Percentiles rank a stretch among this genome's conserved stretches.
Evolutionary conservation across 257 asterid genomes (phyloP).

Genomic region (Salvia hispanica): DNA sequence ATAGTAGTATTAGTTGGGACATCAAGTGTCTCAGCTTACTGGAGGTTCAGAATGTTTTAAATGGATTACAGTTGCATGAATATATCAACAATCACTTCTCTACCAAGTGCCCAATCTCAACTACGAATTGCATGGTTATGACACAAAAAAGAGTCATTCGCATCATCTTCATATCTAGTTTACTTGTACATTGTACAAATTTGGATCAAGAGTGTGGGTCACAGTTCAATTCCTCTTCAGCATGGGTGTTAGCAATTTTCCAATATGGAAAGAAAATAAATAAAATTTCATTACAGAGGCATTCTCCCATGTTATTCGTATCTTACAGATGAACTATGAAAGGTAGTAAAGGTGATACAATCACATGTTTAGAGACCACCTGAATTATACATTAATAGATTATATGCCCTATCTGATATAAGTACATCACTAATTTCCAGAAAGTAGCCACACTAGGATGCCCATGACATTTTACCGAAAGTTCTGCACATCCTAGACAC

Average conservation of each 20-base stretch:
- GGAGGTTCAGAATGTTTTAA: not conserved
- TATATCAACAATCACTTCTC: not conserved
- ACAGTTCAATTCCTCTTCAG: too few relatives aligned
- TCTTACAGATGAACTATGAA: too few relatives aligned
- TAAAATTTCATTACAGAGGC: too few relatives aligned
- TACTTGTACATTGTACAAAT: not conserved
- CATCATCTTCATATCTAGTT: conserved; percentile 9
- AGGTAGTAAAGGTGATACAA: too few relatives aligned
- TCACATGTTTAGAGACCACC: too few relatives aligned
- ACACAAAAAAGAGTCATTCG: not conserved
- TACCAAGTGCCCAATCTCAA: not conserved
- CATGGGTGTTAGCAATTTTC: not conserved
- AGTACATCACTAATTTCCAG: conserved; percentile 12
- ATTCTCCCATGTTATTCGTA: too few relatives aligned
- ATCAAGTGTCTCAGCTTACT: not conserved
- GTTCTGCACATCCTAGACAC: not conserved
- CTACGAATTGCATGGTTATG: not conserved
- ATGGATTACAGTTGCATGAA: not conserved
- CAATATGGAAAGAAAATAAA: not conserved
- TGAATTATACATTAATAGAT: not conserved
- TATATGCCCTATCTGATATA: not conserved
- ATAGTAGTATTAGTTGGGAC: too few relatives aligned
- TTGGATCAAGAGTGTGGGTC: not conserved
- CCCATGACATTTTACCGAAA: not conserved
- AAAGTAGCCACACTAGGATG: conserved; percentile 9